Evolutionary conservation across 2,329 filamentous ascomycete genomes (phyloP).

Genomic region (Cadophora sp.): DNA sequence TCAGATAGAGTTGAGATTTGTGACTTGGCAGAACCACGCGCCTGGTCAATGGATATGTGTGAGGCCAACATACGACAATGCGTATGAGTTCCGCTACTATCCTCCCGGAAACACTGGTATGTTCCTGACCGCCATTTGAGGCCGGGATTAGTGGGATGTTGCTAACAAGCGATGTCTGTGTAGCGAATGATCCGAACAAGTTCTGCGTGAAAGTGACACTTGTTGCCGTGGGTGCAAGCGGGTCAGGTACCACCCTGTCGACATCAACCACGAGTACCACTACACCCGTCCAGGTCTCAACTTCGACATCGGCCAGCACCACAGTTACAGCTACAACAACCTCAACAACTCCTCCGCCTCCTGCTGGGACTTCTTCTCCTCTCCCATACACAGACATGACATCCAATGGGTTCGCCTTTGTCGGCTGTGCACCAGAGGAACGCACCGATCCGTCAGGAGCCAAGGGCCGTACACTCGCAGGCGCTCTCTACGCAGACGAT

Average conservation of each 20-base stretch:
- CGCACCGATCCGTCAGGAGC: neutral
- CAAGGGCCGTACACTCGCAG: slow-evolving; percentile 12
- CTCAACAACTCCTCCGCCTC: neutral
- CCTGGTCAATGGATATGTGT: slow-evolving; percentile 51
- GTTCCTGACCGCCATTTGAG: neutral
- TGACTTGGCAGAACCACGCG: slow-evolving; percentile 39
- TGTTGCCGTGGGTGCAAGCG: neutral
- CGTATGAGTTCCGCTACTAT: slow-evolving; percentile 53
- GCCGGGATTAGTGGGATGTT: neutral
- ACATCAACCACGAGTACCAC: neutral
- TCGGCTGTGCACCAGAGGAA: neutral
- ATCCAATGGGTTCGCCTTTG: neutral
- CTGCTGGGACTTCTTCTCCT: neutral
- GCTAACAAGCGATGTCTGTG: neutral
- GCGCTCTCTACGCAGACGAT: slow-evolving; percentile 2
- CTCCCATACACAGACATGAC: neutral
- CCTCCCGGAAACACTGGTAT: slow-evolving; percentile 45
- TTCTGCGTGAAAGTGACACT: slow-evolving; percentile 8
- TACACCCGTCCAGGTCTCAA: neutral
- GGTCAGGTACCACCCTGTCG: neutral
- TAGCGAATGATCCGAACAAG: slow-evolving; percentile 1
- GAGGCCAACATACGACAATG: slow-evolving; percentile 45
- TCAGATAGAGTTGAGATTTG: slow-evolving; percentile 49
- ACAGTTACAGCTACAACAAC: neutral
- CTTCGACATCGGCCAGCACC: neutral